phyloP scores from a whole-genome alignment of 2,329 filamentous ascomycete genomes.

The Pseudocercospora ulei region DNA sequence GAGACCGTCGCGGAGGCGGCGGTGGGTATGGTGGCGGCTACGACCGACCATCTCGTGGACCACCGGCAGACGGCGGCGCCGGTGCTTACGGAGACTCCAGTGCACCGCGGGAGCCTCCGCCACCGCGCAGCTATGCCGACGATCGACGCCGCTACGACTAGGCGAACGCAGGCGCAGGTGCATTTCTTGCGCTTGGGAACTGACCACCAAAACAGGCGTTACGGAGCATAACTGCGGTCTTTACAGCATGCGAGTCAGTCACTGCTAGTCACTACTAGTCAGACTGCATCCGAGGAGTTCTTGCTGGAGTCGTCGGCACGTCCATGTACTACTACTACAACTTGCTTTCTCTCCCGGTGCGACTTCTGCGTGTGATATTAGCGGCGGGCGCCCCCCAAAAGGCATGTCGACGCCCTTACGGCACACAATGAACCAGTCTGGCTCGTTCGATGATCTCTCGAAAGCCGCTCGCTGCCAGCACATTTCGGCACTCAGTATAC shows the following conservation, averaged over 20 bases:
- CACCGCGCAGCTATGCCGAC: slow-evolving; percentile 30
- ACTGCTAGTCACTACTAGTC: slow-evolving; percentile 21
- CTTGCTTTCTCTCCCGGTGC: slow-evolving; percentile 29
- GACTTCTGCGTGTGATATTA: slow-evolving; percentile 33
- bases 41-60: slow-evolving; percentile 30
- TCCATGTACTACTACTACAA: slow-evolving; percentile 29
- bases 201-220: slow-evolving; percentile 25
- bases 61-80: slow-evolving; percentile 24
- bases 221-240: slow-evolving; percentile 17
- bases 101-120: slow-evolving; percentile 26
- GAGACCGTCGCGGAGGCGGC: slow-evolving; percentile 29
- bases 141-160: slow-evolving; percentile 33
- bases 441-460: slow-evolving; percentile 19
- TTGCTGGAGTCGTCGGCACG: slow-evolving; percentile 24
- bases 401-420: slow-evolving; percentile 20
- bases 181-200: slow-evolving; percentile 19
- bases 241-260: slow-evolving; percentile 19
- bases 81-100: slow-evolving; percentile 24
- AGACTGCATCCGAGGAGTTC: slow-evolving; percentile 26
- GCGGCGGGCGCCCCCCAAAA: slow-evolving; percentile 21
- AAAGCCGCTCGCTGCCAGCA: slow-evolving; percentile 17
- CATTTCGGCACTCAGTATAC: slow-evolving; percentile 27
- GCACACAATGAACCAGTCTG: slow-evolving; percentile 19
- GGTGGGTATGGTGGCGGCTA: slow-evolving; percentile 25
- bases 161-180: slow-evolving; percentile 18